Conservation (phyloP, 2,329 filamentous ascomycete genomes). For the Diaporthe sp. region DNA sequence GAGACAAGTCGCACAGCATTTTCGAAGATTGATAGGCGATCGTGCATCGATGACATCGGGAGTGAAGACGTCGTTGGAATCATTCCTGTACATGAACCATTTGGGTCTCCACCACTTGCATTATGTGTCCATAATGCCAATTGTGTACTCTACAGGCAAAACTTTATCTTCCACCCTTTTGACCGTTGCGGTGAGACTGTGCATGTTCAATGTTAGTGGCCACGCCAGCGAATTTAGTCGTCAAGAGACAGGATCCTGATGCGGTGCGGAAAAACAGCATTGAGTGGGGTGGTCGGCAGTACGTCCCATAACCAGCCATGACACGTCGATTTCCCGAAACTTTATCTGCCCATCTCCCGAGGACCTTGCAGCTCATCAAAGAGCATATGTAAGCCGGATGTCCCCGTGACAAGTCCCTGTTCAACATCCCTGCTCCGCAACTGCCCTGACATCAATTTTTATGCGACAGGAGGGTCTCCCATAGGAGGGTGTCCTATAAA, state of each 20-base stretch:
- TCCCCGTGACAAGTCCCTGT: not conserved
- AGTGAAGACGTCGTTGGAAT: not conserved
- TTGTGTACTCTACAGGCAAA: too few relatives aligned
- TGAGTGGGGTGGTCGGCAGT: not conserved
- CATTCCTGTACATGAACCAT: not conserved
- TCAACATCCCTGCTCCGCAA: not conserved
- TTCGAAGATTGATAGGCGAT: not conserved
- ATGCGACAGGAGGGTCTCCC: too few relatives aligned
- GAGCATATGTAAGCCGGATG: not conserved
- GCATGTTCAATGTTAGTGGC: not conserved
- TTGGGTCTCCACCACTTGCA: not conserved
- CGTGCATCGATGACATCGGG: not conserved
- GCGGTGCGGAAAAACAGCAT: not conserved
- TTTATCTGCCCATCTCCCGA: constrained; percentile 6
- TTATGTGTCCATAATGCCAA: too few relatives aligned
- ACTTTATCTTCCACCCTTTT: not conserved
- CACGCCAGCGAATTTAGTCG: not conserved
- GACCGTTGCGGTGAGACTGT: too few relatives aligned
- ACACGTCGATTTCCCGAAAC: constrained; percentile 20
- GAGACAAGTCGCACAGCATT: not conserved
- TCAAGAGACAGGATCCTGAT: not conserved
- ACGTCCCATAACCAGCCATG: not conserved
- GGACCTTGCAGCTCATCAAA: constrained; percentile 2
- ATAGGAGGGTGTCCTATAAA: too few relatives aligned
- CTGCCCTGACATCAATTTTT: not conserved